Percentiles rank a stretch among this genome's conserved stretches.
Conservation (phyloP, 1,139 yeast species). For the Nakaseomyces bracarensis region DNA sequence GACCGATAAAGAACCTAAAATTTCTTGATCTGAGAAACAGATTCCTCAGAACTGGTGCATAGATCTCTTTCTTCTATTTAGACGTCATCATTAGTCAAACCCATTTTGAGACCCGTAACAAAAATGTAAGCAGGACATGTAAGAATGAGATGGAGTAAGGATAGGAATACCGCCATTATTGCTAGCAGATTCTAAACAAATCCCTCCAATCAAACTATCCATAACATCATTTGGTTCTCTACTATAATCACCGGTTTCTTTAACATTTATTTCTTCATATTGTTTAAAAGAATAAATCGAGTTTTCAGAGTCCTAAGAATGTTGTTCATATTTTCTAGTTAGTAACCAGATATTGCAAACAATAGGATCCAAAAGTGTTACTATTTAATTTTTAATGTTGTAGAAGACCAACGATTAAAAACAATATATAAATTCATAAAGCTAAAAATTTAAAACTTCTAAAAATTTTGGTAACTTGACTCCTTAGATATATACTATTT, state of each 20-base stretch:
- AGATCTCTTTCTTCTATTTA: slow-evolving; percentile 82
- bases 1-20: slow-evolving; percentile 91
- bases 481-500: too few relatives aligned
- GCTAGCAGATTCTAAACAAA: slow-evolving; percentile 70
- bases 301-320: too few relatives aligned
- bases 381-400: too few relatives aligned
- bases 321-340: too few relatives aligned
- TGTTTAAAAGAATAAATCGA: background rate
- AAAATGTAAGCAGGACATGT: slow-evolving; percentile 83
- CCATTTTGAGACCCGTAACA: slow-evolving; percentile 73
- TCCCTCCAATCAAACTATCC: slow-evolving; percentile 77
- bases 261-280: background rate
- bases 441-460: too few relatives aligned
- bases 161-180: slow-evolving; percentile 48
- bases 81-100: slow-evolving; percentile 76
- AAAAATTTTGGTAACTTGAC: too few relatives aligned
- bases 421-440: too few relatives aligned
- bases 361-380: too few relatives aligned
- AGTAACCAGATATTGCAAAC: too few relatives aligned
- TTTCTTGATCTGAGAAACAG: slow-evolving; percentile 72
- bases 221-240: slow-evolving; percentile 69
- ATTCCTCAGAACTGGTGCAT: slow-evolving; percentile 89
- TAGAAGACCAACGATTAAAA: too few relatives aligned
- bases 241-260: background rate
- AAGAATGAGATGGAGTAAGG: slow-evolving; percentile 38